A percentile compares a stretch with the other conserved stretches of the same genome.
Evolutionary conservation across 140 eudicot species (phyloP).

Genomic region (Senecio squalidus): DNA sequence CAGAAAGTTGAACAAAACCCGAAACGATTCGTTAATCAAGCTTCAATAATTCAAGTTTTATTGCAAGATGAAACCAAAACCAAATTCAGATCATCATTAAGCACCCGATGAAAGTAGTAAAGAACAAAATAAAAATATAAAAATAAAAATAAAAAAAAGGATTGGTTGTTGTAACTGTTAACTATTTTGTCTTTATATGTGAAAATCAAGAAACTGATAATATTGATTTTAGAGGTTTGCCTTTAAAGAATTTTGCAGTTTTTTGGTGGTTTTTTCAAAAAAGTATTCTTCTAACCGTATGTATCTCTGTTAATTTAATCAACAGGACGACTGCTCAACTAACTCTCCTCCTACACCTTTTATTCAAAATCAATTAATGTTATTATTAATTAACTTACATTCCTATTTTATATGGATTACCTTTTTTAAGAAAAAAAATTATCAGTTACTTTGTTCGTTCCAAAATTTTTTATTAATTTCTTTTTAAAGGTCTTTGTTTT

Average conservation of each 20-base stretch:
- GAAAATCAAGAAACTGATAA: background rate
- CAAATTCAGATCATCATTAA: background rate
- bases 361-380: too few species aligned
- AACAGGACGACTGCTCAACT: too few species aligned
- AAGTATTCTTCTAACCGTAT: too few species aligned
- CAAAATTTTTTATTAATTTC: too few species aligned
- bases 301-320: too few species aligned
- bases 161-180: conserved; percentile 19
- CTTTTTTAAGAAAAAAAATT: too few species aligned
- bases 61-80: conserved; percentile 1
- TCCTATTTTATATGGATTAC: too few species aligned
- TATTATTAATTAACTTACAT: too few species aligned
- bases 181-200: conserved; percentile 30
- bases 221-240: background rate
- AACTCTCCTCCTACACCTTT: too few species aligned
- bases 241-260: background rate
- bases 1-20: conserved; percentile 16
- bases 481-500: too few species aligned
- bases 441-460: too few species aligned
- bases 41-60: conserved; percentile 9
- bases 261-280: background rate
- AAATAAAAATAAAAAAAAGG: background rate
- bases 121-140: background rate
- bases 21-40: conserved; percentile 8
- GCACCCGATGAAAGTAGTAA: too few species aligned